Conservation (phyloP, 179 eudicot genomes). For the Beta macrorhiza region DNA sequence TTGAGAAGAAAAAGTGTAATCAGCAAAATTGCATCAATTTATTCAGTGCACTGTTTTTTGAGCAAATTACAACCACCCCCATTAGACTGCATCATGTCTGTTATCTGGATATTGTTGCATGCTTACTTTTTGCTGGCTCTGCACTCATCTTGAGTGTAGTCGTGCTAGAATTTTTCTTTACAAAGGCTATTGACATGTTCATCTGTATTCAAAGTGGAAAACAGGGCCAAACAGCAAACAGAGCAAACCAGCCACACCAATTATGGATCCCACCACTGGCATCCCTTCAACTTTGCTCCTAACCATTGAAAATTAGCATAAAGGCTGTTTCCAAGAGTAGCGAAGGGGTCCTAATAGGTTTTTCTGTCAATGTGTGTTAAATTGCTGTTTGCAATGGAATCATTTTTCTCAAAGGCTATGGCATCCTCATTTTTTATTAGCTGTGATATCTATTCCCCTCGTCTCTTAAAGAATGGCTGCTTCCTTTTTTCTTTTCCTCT, state of each 20-base stretch:
- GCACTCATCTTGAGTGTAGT: neutral
- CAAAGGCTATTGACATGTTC: neutral
- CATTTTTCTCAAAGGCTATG: neutral
- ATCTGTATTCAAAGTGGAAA: neutral
- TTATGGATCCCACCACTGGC: neutral
- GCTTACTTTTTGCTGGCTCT: neutral
- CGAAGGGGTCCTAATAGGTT: neutral
- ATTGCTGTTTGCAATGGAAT: neutral
- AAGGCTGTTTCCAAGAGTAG: neutral
- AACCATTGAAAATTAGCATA: neutral
- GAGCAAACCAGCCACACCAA: neutral
- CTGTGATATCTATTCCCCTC: neutral
- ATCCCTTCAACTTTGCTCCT: neutral
- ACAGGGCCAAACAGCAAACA: too few species aligned
- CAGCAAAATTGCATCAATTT: neutral
- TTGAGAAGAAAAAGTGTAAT: neutral
- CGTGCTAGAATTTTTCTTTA: neutral
- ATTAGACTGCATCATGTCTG: neutral
- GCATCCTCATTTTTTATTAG: neutral
- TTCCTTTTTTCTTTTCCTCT: neutral
- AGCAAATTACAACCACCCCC: neutral
- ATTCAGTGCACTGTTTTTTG: neutral
- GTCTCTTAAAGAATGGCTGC: neutral
- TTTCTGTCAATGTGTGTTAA: neutral
- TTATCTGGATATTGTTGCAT: neutral